Evolutionary conservation across 305 asterid genomes (phyloP), one percentile per base, ranked within the genome.

Genomic region (Plantago coronopus): DNA sequence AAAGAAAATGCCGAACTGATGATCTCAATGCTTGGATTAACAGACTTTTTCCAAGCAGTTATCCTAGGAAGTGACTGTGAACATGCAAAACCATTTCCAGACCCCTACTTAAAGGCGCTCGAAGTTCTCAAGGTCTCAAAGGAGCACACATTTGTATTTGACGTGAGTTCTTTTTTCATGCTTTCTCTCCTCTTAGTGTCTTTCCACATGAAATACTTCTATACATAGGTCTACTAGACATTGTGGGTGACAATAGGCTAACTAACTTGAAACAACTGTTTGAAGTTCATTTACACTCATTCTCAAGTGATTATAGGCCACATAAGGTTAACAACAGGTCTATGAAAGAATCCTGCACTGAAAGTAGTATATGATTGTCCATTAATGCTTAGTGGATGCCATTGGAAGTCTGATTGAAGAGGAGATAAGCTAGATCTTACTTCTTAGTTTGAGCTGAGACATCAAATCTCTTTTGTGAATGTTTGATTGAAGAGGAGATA

Each of bases 61-160:
- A 77, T 91, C 38, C 61, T 91, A 69, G 98, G 98, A 68, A 76
- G 87, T 50, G 98, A 91, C 1, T 88, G 98, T 61, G 88, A 78
- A 38, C 94, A 22, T 61, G 79, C 96, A 58, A 88, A 91, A 70
- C 98, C 98, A 54, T 78, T 56, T 72, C 98, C 98, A 7, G 95
- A 91, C 63, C 90, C 98, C 54, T 91, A 88, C 75, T 65, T 91
- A 63, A 91, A 88, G 81, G 98, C 91, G 25, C 95, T 91, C 56
- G 93, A 86, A 62, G 66, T 83, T 15, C 98, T 91, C 57, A 78
- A 83, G 38, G 93, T 86, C 76, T 83, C 98, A 0, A 91, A 86
- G 72, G 96, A 88, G 58, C 96, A 91, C 81, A 67, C 95, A 2
- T 76, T 78, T 59, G 72, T 91, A 19, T 91, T 91, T 68, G 98